Conservation (phyloP, 106 monocot genomes). For the Alisma plantagoaquatica region DNA sequence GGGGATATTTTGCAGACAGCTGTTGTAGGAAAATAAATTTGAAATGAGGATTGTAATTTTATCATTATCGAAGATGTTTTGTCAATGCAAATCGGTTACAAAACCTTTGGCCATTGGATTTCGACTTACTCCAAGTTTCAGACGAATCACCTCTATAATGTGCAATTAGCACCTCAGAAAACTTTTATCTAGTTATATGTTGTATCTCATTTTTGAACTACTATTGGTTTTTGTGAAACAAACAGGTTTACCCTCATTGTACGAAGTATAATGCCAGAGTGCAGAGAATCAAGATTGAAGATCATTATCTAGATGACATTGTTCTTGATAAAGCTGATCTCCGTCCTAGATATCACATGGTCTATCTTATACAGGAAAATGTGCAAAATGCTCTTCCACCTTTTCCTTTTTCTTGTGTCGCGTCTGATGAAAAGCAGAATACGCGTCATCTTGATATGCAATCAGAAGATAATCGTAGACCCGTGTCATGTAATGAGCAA, state of each 20-base stretch:
- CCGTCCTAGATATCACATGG: conserved; percentile 15
- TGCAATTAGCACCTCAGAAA: no score
- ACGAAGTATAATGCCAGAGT: conserved; percentile 44
- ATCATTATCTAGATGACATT: conserved; percentile 16
- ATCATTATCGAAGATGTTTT: no score
- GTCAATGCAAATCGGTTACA: no score
- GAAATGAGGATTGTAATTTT: no score
- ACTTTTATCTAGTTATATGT: no score
- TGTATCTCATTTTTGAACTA: no score
- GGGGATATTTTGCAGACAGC: no score
- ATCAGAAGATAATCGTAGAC: conserved; percentile 1
- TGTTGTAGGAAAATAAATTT: no score
- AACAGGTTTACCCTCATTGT: conserved; percentile 55
- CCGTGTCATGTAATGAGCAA: not conserved
- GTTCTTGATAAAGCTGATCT: not conserved
- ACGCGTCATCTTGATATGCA: not conserved
- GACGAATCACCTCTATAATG: no score
- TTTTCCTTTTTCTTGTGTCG: conserved; percentile 26
- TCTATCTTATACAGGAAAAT: conserved; percentile 25
- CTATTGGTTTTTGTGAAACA: conserved; percentile 22
- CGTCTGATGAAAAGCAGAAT: conserved; percentile 13
- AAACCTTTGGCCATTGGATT: no score
- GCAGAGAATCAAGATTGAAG: conserved; percentile 51
- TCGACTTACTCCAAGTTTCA: no score
- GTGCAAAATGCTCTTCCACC: conserved; percentile 51